Percentiles rank a stretch among this genome's conserved stretches.
Conservation (phyloP, 2,329 filamentous ascomycete species). For the Talaromyces sp. region DNA sequence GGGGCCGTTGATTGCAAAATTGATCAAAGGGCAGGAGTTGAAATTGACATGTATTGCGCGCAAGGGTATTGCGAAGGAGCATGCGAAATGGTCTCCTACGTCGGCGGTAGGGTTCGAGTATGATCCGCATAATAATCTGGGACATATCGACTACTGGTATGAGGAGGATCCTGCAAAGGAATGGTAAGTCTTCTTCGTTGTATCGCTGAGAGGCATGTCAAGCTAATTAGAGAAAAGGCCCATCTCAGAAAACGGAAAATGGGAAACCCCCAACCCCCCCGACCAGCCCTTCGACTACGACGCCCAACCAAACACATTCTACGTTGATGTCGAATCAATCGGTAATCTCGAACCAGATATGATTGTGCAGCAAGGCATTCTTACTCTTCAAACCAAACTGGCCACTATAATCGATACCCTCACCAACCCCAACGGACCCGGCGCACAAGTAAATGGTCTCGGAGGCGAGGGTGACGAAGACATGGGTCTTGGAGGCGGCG, state of each 20-base stretch:
- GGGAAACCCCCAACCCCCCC: conserved; percentile 73
- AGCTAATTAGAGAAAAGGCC: conserved; percentile 25
- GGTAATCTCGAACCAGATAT: conserved; percentile 85
- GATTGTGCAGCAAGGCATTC: conserved; percentile 85
- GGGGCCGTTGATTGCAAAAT: conserved; percentile 83
- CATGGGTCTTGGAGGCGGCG: conserved; percentile 45
- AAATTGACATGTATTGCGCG: conserved; percentile 90
- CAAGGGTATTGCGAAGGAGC: conserved; percentile 98
- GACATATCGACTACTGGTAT: conserved; percentile 92
- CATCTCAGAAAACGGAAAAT: conserved; percentile 52
- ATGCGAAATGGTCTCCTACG: conserved; percentile 95
- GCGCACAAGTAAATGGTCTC: conserved; percentile 53
- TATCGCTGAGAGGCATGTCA: neutral
- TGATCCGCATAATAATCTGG: conserved; percentile 93
- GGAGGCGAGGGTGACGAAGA: conserved; percentile 44
- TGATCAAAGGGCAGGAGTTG: conserved; percentile 84
- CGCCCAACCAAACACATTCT: conserved; percentile 79
- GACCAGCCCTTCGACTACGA: conserved; percentile 90
- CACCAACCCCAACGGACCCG: conserved; percentile 48
- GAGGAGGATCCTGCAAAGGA: conserved; percentile 78
- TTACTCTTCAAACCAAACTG: conserved; percentile 84
- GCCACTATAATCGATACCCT: conserved; percentile 70
- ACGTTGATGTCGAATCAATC: conserved; percentile 87
- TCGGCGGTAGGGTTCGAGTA: conserved; percentile 95
- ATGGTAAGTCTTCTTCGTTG: conserved; percentile 58